Evolutionary conservation across 352 stramenopile species (phyloP).

Genomic region (Thalassiosira exigua): DNA sequence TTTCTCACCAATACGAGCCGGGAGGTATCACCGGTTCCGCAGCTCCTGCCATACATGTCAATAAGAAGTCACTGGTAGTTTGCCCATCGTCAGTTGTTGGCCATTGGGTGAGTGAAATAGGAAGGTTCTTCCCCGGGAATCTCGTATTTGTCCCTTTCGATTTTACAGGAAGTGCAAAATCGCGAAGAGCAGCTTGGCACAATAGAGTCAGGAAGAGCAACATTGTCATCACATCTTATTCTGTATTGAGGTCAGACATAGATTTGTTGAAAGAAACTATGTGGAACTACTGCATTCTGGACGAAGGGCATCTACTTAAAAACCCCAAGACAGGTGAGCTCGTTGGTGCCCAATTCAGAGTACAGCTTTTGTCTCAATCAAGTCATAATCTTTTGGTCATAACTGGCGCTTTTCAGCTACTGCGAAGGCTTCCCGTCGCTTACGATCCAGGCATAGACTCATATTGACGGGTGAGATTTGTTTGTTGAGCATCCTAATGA

Average conservation of each 20-base stretch:
- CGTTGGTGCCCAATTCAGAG: too few species aligned
- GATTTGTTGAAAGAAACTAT: constrained; percentile 70
- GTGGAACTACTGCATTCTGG: constrained; percentile 92
- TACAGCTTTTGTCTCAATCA: neutral
- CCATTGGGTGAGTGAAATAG: constrained; percentile 94
- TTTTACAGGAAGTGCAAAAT: constrained; percentile 83
- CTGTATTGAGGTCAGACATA: constrained; percentile 88
- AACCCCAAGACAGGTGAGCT: constrained; percentile 91
- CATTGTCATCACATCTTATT: constrained; percentile 87
- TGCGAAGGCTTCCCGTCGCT: constrained; percentile 86
- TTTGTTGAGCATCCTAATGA: neutral
- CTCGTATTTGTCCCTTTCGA: constrained; percentile 85
- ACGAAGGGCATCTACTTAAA: constrained; percentile 97
- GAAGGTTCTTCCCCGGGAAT: constrained; percentile 85
- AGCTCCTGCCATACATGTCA: constrained; percentile 4
- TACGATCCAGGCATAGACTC: constrained; percentile 90
- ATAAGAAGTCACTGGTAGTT: constrained; percentile 88
- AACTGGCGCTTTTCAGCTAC: constrained; percentile 59
- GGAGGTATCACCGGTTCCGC: too few species aligned
- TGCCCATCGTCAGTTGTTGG: constrained; percentile 93
- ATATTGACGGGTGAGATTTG: constrained; percentile 88
- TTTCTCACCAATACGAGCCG: too few species aligned
- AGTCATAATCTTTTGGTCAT: neutral
- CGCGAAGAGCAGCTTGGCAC: constrained; percentile 69
- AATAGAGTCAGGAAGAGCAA: constrained; percentile 60